phyloP scores from a whole-genome alignment of 2,329 filamentous ascomycete species.

The Cordyceps javanica region DNA sequence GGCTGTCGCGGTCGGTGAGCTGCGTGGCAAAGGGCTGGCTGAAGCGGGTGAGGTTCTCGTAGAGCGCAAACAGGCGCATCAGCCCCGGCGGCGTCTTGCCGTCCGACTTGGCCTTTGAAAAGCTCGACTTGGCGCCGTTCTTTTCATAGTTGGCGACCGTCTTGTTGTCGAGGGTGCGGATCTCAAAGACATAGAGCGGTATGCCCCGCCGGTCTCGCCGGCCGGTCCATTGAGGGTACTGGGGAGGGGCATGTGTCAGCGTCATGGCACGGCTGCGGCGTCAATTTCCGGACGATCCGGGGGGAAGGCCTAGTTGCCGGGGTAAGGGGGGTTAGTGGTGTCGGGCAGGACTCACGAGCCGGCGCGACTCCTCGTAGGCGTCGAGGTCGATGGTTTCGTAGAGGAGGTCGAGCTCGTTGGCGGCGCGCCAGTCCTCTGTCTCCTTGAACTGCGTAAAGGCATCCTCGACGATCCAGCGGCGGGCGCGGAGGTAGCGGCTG shows the following conservation, averaged over 20 bases:
- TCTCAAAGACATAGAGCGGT: constrained; percentile 86
- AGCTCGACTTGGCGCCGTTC: constrained; percentile 46
- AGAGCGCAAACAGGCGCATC: constrained; percentile 82
- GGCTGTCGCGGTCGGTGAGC: constrained; percentile 62
- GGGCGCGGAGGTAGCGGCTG: constrained; percentile 12
- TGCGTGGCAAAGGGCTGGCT: constrained; percentile 78
- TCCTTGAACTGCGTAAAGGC: constrained; percentile 9
- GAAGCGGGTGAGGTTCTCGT: constrained; percentile 88
- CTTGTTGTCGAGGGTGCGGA: constrained; percentile 76
- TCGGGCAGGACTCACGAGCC: constrained; percentile 57
- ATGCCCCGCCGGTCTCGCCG: constrained; percentile 86
- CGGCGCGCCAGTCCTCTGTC: constrained; percentile 12
- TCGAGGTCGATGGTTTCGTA: constrained; percentile 13
- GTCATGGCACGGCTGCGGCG: not conserved
- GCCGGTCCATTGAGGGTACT: constrained; percentile 95
- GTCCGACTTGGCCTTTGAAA: constrained; percentile 56
- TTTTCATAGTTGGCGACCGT: constrained; percentile 75
- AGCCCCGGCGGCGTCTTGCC: constrained; percentile 67
- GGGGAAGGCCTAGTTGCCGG: not conserved
- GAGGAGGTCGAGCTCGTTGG: constrained; percentile 10
- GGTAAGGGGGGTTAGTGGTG: not conserved
- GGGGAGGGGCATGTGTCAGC: constrained; percentile 3
- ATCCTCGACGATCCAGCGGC: constrained; percentile 4
- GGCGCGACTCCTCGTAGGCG: constrained; percentile 47
- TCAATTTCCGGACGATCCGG: no score